These are phyloP conservation scores for Talaromyces sp. DNA, from an alignment of 2,329 filamentous ascomycete species.

Conservation along the genomic window DNA sequence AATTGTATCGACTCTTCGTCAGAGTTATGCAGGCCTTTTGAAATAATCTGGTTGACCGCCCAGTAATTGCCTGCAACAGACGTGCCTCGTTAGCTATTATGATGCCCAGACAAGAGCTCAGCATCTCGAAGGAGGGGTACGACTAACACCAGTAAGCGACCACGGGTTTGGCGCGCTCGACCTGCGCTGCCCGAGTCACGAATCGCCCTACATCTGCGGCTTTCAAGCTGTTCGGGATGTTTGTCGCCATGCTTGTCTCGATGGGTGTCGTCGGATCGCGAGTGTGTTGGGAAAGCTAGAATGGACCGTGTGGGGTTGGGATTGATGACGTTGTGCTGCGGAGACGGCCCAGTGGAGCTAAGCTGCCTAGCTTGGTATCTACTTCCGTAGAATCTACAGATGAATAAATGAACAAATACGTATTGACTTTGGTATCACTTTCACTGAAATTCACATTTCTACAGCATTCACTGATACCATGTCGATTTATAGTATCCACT, in stretches of 20 bases:
- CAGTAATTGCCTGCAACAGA: slow-evolving; percentile 69
- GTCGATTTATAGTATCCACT: slow-evolving; percentile 25
- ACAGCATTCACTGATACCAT: neutral
- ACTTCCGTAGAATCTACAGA: neutral
- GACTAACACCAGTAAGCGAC: slow-evolving; percentile 88
- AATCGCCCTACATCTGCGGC: slow-evolving; percentile 79
- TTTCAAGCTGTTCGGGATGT: slow-evolving; percentile 67
- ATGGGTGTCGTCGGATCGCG: neutral
- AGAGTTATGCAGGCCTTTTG: slow-evolving; percentile 68
- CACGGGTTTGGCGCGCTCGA: slow-evolving; percentile 78
- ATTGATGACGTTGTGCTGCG: slow-evolving; percentile 3
- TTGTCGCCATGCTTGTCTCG: slow-evolving; percentile 59
- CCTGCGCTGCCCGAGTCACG: slow-evolving; percentile 73
- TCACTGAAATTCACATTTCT: neutral
- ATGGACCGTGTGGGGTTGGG: slow-evolving; percentile 2
- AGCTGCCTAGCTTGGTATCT: neutral
- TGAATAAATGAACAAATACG: neutral
- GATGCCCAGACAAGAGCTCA: neutral
- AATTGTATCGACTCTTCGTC: slow-evolving; percentile 75
- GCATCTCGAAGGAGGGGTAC: neutral
- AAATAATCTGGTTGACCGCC: slow-evolving; percentile 86
- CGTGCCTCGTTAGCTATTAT: neutral
- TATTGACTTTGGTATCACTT: neutral
- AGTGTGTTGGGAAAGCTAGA: neutral
- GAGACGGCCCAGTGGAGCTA: neutral